These are phyloP conservation scores for Friedmanniomyces endolithicus DNA, from an alignment of 495 filamentous ascomycete genomes.

Conservation along the genomic window DNA sequence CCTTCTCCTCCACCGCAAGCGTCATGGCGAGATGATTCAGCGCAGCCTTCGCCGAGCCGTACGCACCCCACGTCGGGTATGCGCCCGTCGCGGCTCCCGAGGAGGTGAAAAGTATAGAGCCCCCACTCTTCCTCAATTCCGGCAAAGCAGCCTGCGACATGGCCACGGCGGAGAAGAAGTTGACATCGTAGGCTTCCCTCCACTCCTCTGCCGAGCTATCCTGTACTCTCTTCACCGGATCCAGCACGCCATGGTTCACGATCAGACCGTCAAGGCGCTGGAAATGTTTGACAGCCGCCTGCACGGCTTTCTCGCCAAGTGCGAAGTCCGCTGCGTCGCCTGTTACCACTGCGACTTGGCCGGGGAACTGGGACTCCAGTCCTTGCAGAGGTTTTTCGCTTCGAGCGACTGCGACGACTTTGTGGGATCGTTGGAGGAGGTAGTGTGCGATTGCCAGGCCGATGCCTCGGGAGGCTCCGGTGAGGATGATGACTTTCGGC, in stretches of 20 bases:
- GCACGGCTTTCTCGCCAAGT: slow-evolving; percentile 47
- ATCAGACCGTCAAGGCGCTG: slow-evolving; percentile 69
- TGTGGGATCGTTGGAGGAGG: slow-evolving; percentile 55
- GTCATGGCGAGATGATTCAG: slow-evolving; percentile 69
- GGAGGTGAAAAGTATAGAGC: slow-evolving; percentile 30
- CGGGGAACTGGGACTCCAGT: slow-evolving; percentile 49
- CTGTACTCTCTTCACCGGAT: slow-evolving; percentile 61
- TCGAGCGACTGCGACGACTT: slow-evolving; percentile 60
- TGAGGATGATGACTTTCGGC: slow-evolving; percentile 49
- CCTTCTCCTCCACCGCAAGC: slow-evolving; percentile 65
- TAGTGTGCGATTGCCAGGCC: slow-evolving; percentile 65
- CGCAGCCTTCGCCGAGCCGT: slow-evolving; percentile 79
- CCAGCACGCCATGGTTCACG: slow-evolving; percentile 74
- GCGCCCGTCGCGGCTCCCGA: slow-evolving; percentile 44
- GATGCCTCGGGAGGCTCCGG: slow-evolving; percentile 61
- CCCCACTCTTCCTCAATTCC: slow-evolving; percentile 45
- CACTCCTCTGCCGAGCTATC: slow-evolving; percentile 56
- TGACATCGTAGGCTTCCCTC: slow-evolving; percentile 60
- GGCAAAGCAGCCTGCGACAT: slow-evolving; percentile 64
- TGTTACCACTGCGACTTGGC: slow-evolving; percentile 56
- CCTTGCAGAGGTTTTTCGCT: slow-evolving; percentile 51
- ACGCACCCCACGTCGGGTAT: slow-evolving; percentile 66
- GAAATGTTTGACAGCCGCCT: slow-evolving; percentile 51
- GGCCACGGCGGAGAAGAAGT: slow-evolving; percentile 67
- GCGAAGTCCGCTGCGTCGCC: slow-evolving; percentile 63